Percentiles rank a stretch among this genome's conserved stretches.
These are phyloP conservation scores for Apiotrichum brassicae DNA, from an alignment of 1,284 basidiomycete genomes.

Conservation along the genomic window DNA sequence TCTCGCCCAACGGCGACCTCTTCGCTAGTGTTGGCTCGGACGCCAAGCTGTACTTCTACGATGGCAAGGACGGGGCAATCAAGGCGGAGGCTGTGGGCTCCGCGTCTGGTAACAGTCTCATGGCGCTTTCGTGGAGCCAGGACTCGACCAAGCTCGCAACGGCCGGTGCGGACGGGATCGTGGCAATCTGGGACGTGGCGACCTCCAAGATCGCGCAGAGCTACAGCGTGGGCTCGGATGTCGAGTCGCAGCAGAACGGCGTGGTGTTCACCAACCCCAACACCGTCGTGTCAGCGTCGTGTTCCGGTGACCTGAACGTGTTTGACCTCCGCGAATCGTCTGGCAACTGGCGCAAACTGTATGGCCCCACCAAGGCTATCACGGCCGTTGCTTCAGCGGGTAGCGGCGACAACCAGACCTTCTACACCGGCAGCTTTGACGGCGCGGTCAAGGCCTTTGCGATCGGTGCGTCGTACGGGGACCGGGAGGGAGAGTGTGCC, in stretches of 20 bases:
- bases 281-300: slow-evolving; percentile 74
- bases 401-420: slow-evolving; percentile 49
- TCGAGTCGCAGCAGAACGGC: slow-evolving; percentile 76
- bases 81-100: slow-evolving; percentile 57
- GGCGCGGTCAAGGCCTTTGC: slow-evolving; percentile 66
- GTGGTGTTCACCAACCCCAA: slow-evolving; percentile 70
- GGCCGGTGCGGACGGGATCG: slow-evolving; percentile 79
- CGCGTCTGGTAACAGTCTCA: slow-evolving; percentile 50
- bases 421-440: slow-evolving; percentile 76
- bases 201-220: slow-evolving; percentile 59
- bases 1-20: slow-evolving; percentile 68
- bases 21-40: slow-evolving; percentile 92
- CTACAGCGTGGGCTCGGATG: slow-evolving; percentile 64
- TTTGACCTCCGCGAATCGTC: slow-evolving; percentile 69
- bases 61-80: slow-evolving; percentile 81
- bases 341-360: slow-evolving; percentile 54
- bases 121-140: slow-evolving; percentile 68
- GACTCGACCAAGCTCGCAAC: slow-evolving; percentile 70
- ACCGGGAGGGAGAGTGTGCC: slow-evolving; percentile 49
- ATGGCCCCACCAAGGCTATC: slow-evolving; percentile 71
- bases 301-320: slow-evolving; percentile 75
- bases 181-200: slow-evolving; percentile 82
- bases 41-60: slow-evolving; percentile 80
- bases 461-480: slow-evolving; percentile 22
- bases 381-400: slow-evolving; percentile 57